phyloP scores from a whole-genome alignment of 2,329 filamentous ascomycete species.

The Paecilomyces sp. region DNA sequence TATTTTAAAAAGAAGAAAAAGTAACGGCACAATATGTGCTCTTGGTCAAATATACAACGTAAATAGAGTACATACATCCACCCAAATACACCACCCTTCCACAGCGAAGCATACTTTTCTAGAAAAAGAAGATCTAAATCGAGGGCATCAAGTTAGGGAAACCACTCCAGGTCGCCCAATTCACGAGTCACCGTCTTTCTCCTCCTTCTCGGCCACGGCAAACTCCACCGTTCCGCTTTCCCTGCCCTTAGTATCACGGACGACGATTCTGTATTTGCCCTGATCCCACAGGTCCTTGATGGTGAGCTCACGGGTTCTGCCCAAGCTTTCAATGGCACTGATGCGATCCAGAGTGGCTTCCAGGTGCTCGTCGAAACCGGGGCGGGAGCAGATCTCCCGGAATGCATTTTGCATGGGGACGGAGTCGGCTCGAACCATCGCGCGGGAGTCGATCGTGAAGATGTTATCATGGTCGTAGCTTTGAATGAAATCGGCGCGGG shows the following conservation, averaged over 20 bases:
- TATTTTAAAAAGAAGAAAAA: background rate
- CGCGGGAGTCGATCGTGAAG: conserved; percentile 83
- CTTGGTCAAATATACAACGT: background rate
- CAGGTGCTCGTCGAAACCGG: conserved; percentile 75
- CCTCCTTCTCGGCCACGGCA: conserved; percentile 32
- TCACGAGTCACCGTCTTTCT: conserved; percentile 23
- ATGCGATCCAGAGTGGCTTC: conserved; percentile 80
- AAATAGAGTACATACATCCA: too few species aligned
- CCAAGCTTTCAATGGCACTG: conserved; percentile 84
- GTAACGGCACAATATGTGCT: background rate
- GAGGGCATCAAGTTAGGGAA: background rate
- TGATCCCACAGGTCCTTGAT: conserved; percentile 88
- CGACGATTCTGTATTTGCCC: conserved; percentile 66
- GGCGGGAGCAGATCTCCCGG: conserved; percentile 66
- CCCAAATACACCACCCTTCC: too few species aligned
- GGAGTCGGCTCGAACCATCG: conserved; percentile 82
- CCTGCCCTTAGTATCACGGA: conserved; percentile 40
- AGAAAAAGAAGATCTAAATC: background rate
- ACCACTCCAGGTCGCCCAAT: background rate
- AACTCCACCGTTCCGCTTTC: conserved; percentile 43
- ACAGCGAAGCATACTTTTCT: background rate
- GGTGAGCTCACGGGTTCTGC: conserved; percentile 87
- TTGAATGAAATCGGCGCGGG: conserved; percentile 87
- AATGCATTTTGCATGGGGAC: conserved; percentile 97
- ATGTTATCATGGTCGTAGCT: conserved; percentile 89